phyloP scores from a whole-genome alignment of 345 rosid genomes.

The Eucalyptus polyanthemos region DNA sequence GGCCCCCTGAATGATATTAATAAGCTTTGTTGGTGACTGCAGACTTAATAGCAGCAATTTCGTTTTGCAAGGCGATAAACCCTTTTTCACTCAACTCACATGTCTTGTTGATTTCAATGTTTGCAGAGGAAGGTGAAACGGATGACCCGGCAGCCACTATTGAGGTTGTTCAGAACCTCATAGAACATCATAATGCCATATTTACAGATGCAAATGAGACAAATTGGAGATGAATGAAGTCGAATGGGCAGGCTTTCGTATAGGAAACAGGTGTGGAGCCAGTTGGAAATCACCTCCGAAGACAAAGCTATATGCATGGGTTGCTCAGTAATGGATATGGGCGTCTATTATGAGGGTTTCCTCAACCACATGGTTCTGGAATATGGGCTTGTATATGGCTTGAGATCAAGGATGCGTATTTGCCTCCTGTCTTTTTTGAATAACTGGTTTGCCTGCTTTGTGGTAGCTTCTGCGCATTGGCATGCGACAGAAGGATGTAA shows the following conservation, averaged over 20 bases:
- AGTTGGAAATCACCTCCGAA: background rate
- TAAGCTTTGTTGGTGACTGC: background rate
- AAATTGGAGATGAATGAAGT: constrained; percentile 34
- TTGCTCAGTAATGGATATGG: background rate
- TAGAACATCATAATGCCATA: constrained; percentile 78
- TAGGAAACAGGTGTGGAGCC: background rate
- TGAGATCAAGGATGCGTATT: background rate
- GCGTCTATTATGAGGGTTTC: background rate
- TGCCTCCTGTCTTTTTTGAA: background rate
- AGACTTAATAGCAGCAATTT: background rate
- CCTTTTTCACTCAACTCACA: background rate
- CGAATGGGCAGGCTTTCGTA: background rate
- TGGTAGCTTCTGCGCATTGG: background rate
- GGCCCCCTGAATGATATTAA: background rate
- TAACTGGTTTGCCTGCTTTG: background rate
- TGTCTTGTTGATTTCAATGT: background rate
- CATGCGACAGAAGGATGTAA: background rate
- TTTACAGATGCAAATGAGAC: constrained; percentile 84
- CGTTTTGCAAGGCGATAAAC: background rate
- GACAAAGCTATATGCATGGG: background rate
- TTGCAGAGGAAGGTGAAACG: constrained; percentile 64
- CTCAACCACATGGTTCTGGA: background rate
- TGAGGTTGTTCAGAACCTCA: constrained; percentile 65
- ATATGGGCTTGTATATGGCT: background rate
- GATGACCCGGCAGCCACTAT: constrained; percentile 64